These are phyloP conservation scores for Coffea canephora DNA, from an alignment of 257 asterid genomes.

Conservation along the genomic window DNA sequence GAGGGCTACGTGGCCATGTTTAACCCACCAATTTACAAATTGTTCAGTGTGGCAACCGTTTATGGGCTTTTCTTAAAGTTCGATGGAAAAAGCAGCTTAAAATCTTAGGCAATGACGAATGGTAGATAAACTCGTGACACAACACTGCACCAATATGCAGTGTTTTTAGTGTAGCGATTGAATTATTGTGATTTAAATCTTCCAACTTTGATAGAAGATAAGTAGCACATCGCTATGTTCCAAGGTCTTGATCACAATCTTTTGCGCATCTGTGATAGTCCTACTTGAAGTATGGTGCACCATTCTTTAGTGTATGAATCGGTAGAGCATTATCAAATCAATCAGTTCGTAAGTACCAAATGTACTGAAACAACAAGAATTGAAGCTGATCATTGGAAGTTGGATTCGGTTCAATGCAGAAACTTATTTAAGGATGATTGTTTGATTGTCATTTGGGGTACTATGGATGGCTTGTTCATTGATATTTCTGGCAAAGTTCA, in stretches of 20 bases:
- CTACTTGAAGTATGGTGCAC: slow-evolving; percentile 22
- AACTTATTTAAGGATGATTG: not conserved
- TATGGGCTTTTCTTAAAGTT: not conserved
- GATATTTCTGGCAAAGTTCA: not conserved
- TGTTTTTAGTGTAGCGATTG: not conserved
- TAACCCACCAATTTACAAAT: too few species aligned
- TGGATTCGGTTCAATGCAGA: not conserved
- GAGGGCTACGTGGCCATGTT: too few species aligned
- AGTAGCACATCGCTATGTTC: not conserved
- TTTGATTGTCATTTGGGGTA: not conserved
- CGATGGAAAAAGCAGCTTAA: not conserved
- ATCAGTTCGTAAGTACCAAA: not conserved
- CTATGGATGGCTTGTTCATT: not conserved
- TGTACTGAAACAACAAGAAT: slow-evolving; percentile 6
- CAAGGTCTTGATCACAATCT: slow-evolving; percentile 3
- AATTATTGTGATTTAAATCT: slow-evolving; percentile 12
- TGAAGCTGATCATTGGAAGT: not conserved
- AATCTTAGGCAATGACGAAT: not conserved
- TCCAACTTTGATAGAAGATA: not conserved
- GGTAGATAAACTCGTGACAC: not conserved
- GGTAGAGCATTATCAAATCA: slow-evolving; percentile 7
- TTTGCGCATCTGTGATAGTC: slow-evolving; percentile 11
- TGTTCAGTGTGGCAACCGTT: not conserved
- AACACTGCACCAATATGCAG: not conserved
- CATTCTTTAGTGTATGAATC: slow-evolving; percentile 15